These are phyloP conservation scores for Magnaporthiopsis poae DNA, from an alignment of 2,329 filamentous ascomycete genomes.

Conservation along the genomic window DNA sequence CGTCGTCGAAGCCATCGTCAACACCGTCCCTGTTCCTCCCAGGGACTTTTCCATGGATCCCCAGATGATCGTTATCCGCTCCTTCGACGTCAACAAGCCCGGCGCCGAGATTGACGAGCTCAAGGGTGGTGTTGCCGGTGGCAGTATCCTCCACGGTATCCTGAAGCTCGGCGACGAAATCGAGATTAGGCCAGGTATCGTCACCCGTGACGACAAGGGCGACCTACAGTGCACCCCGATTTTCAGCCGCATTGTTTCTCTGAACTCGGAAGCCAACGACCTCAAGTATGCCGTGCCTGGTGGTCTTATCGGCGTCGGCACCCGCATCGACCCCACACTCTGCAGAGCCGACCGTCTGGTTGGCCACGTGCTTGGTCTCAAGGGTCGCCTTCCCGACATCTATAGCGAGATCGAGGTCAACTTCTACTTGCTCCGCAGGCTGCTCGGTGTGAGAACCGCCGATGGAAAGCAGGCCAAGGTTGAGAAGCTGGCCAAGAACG, in stretches of 20 bases:
- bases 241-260: constrained; percentile 84
- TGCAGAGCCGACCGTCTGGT: constrained; percentile 98
- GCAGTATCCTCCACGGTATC: constrained; percentile 90
- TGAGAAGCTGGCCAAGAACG: constrained; percentile 93
- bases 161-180: constrained; percentile 96
- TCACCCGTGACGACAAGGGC: constrained; percentile 86
- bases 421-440: constrained; percentile 90
- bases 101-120: constrained; percentile 97
- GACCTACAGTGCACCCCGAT: constrained; percentile 95
- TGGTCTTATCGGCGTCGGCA: constrained; percentile 96
- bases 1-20: constrained; percentile 90
- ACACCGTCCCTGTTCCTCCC: constrained; percentile 82
- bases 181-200: constrained; percentile 96
- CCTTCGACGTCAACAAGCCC: constrained; percentile 99
- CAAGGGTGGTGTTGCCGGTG: constrained; percentile 97
- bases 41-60: constrained; percentile 86
- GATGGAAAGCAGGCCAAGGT: constrained; percentile 99
- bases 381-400: constrained; percentile 86
- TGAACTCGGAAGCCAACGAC: constrained; percentile 97
- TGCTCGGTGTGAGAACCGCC: constrained; percentile 92
- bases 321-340: constrained; percentile 90
- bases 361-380: constrained; percentile 91
- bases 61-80: constrained; percentile 98
- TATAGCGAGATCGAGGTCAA: constrained; percentile 98
- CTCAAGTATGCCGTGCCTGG: constrained; percentile 96